Evolutionary conservation across 2,329 filamentous ascomycete genomes (phyloP), one percentile per base, ranked within the genome.

Genomic region (Clonostachys sp.): DNA sequence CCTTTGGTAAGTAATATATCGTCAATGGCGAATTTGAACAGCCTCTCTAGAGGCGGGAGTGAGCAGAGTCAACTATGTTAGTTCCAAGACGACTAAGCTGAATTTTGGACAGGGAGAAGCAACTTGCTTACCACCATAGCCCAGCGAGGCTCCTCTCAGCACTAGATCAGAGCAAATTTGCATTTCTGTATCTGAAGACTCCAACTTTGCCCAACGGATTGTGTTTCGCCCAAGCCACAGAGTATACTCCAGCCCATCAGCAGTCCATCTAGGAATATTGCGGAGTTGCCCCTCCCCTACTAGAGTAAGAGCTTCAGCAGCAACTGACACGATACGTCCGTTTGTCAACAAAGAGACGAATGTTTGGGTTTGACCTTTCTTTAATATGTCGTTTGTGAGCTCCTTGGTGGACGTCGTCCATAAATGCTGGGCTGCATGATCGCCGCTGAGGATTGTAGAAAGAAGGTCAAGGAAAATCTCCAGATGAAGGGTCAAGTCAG

Each of bases 151-250:
- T 2, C 81, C 74, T 51, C 85, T 84, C 5, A 79, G 66, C 13
- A 82, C 66, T 2, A 84, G 44, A 4, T 74, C 71, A 14, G 70
- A 71, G 41, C 67, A 71, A 8, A 75, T 57, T 44, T 67, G 74
- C 12, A 62, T 50, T 9, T 68, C 66, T 9, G 71, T 60, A 12
- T 62, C 54, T 53, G 61, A 64, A 55, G 48, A 52, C 34, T 52
- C 63, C 47, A 47, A 54, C 42, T 53, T 61, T 41, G 58, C 65
- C 71, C 65, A 84, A 24, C 53, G 60, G 33, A 61, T 70, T 44
- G 94, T 72, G 59, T 84, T 88, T 13, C 64, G 66, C 3, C 83
- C 86, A 38, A 96, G 64, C 91, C 91, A 96, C 33, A 66, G 66
- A 12, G 80, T 77, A 66, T 88, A 95, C 16, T 75, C 62, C 24